A percentile compares a stretch with the other conserved stretches of the same genome.
These are phyloP conservation scores for Boletus reticuloceps DNA, from an alignment of 768 basidiomycete species.

Conservation along the genomic window DNA sequence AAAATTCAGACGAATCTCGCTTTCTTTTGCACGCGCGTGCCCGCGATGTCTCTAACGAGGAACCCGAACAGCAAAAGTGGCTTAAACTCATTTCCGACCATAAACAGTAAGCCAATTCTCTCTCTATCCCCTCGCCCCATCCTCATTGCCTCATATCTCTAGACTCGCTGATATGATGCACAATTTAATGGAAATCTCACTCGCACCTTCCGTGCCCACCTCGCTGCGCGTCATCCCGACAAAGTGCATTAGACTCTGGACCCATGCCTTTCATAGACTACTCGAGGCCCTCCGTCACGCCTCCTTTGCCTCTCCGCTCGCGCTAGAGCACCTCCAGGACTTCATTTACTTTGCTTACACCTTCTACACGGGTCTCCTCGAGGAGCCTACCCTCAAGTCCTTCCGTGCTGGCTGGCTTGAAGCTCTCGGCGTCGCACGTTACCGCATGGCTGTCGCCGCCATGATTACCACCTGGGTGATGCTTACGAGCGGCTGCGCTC, in stretches of 20 bases:
- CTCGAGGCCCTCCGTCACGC: slow-evolving; percentile 88
- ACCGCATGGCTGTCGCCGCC: slow-evolving; percentile 89
- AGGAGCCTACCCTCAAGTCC: slow-evolving; percentile 65
- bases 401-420: slow-evolving; percentile 92
- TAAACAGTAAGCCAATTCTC: slow-evolving; percentile 62
- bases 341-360: slow-evolving; percentile 96
- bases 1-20: slow-evolving; percentile 43
- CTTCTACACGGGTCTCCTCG: too few relatives aligned
- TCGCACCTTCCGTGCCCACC: slow-evolving; percentile 83
- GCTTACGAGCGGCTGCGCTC: slow-evolving; percentile 65
- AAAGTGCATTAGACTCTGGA: slow-evolving; percentile 92
- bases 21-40: slow-evolving; percentile 34
- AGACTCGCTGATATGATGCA: slow-evolving; percentile 92
- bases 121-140: neutral
- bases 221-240: slow-evolving; percentile 86
- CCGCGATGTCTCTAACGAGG: slow-evolving; percentile 44
- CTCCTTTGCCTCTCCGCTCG: slow-evolving; percentile 58
- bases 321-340: slow-evolving; percentile 89
- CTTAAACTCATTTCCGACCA: slow-evolving; percentile 71
- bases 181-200: slow-evolving; percentile 79
- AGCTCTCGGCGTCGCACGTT: slow-evolving; percentile 93
- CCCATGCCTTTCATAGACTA: slow-evolving; percentile 83
- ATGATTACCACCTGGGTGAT: slow-evolving; percentile 69
- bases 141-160: slow-evolving; percentile 10
- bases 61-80: slow-evolving; percentile 76